Conservation (phyloP, 1,139 yeast species). For the Debaryomyces singareniensis region DNA sequence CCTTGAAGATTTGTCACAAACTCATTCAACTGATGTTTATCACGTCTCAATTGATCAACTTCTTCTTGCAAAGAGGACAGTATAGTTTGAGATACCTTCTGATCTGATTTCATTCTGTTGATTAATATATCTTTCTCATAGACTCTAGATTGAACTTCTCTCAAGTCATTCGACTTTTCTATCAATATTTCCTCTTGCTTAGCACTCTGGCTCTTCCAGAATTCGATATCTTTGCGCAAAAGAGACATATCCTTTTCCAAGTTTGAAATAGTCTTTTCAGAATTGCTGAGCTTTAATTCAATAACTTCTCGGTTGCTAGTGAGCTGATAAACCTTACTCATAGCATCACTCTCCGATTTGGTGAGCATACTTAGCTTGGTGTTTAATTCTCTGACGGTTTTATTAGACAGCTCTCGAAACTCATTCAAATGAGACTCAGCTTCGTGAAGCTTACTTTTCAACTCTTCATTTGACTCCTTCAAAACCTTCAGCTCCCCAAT, state of each 20-base stretch:
- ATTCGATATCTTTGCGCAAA: conserved; percentile 35
- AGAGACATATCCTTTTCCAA: conserved; percentile 43
- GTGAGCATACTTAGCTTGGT: conserved; percentile 21
- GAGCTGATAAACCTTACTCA: conserved; percentile 22
- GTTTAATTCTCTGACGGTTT: conserved; percentile 19
- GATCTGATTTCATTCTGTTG: conserved; percentile 51
- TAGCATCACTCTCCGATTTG: conserved; percentile 25
- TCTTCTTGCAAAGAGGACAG: conserved; percentile 53
- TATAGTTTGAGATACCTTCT: conserved; percentile 40
- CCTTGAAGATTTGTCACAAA: conserved; percentile 59
- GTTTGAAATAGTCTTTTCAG: conserved; percentile 32
- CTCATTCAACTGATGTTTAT: conserved; percentile 54
- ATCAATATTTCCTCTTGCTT: conserved; percentile 51
- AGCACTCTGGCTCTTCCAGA: conserved; percentile 48
- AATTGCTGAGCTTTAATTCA: conserved; percentile 25
- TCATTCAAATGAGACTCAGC: conserved; percentile 24
- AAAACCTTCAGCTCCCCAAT: conserved; percentile 18
- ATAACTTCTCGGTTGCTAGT: conserved; percentile 29
- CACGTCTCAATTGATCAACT: conserved; percentile 46
- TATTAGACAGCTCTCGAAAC: conserved; percentile 22
- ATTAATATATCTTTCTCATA: conserved; percentile 41
- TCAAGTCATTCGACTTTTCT: conserved; percentile 51
- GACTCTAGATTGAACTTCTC: conserved; percentile 48
- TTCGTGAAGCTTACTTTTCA: conserved; percentile 21
- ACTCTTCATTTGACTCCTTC: conserved; percentile 22